phyloP scores from a whole-genome alignment of 495 filamentous ascomycete species.

The Emericellopsis terricola region DNA sequence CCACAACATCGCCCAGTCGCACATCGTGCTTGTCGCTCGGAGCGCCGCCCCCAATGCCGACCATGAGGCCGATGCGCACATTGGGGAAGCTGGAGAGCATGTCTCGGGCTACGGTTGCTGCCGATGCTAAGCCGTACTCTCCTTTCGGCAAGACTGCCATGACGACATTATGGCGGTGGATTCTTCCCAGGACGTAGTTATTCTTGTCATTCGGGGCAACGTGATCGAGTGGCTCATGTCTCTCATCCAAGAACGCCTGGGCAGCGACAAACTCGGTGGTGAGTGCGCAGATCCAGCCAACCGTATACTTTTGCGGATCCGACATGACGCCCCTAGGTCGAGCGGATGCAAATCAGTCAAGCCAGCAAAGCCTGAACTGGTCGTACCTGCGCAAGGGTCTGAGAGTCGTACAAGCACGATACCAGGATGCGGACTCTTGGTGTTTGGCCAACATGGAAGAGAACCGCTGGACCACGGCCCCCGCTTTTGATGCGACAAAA shows the following conservation, averaged over 20 bases:
- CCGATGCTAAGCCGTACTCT: slow-evolving; percentile 17
- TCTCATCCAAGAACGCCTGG: slow-evolving; percentile 25
- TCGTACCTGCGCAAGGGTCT: too few relatives aligned
- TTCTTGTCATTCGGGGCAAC: slow-evolving; percentile 10
- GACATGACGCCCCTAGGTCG: too few relatives aligned
- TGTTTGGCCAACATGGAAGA: too few relatives aligned
- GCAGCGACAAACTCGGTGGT: slow-evolving; percentile 25
- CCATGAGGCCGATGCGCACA: slow-evolving; percentile 23
- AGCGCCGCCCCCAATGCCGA: slow-evolving; percentile 27
- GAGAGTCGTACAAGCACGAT: too few relatives aligned
- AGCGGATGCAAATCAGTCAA: too few relatives aligned
- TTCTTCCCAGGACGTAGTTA: slow-evolving; percentile 21
- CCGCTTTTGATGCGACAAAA: too few relatives aligned
- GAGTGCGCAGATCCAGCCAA: slow-evolving; percentile 33
- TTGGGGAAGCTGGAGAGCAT: slow-evolving; percentile 21
- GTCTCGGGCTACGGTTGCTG: slow-evolving; percentile 14
- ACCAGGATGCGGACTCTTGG: too few relatives aligned
- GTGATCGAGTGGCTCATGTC: slow-evolving; percentile 9
- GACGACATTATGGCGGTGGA: slow-evolving; percentile 24
- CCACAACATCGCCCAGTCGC: too few relatives aligned
- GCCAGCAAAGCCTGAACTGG: too few relatives aligned
- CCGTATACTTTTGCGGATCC: slow-evolving; percentile 25
- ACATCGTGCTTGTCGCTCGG: slow-evolving; percentile 18
- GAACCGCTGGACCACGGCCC: too few relatives aligned
- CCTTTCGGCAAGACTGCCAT: slow-evolving; percentile 20